phyloP scores from a whole-genome alignment of 2,329 filamentous ascomycete genomes.

The Colletotrichum sidae region DNA sequence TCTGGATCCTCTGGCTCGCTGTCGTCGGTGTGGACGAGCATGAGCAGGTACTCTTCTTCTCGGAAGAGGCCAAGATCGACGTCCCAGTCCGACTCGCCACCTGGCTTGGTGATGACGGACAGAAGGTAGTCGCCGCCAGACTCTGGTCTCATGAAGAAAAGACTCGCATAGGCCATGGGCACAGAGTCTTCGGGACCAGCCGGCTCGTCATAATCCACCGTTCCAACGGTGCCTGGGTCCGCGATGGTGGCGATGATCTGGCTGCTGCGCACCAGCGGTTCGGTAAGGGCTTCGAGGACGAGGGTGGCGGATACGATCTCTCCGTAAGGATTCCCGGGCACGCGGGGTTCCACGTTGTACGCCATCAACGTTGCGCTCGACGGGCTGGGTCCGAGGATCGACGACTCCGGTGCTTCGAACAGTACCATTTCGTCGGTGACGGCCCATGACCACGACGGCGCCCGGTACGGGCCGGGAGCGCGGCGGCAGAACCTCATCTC shows the following conservation, averaged over 20 bases:
- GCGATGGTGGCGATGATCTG: background rate
- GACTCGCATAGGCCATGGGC: background rate
- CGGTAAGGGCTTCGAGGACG: constrained; percentile 1
- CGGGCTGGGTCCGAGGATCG: background rate
- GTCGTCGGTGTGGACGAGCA: constrained; percentile 1
- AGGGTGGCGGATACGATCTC: background rate
- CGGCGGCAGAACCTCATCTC: background rate
- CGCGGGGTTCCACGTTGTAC: background rate
- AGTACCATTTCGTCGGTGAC: background rate
- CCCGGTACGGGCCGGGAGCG: background rate
- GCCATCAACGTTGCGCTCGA: background rate
- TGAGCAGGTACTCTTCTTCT: background rate
- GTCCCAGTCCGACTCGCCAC: constrained; percentile 1
- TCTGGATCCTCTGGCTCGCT: background rate
- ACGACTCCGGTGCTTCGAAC: background rate
- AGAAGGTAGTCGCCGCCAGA: background rate
- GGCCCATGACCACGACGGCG: constrained; percentile 7
- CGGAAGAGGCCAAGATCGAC: background rate
- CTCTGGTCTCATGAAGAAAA: background rate
- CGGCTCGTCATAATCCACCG: background rate
- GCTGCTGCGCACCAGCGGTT: background rate
- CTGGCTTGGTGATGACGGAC: background rate
- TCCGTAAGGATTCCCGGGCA: background rate
- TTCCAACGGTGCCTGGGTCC: background rate
- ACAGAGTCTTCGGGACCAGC: background rate